Base-by-base conservation (phyloP, 345 rosid genomes). In the Acer saccharum region DNA sequence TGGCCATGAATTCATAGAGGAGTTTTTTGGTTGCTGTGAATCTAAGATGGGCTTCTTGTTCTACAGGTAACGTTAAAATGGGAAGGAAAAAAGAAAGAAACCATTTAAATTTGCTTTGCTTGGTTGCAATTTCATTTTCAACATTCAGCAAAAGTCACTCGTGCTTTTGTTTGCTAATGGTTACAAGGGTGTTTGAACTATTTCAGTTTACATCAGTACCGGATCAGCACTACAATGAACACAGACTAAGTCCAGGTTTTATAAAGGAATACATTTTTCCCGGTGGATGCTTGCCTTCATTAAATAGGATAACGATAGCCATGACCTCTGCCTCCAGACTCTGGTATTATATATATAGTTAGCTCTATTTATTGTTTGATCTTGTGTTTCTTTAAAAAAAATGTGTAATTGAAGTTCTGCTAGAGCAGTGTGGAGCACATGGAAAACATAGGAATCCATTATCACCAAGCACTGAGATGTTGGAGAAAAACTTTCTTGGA, bases 251-350 rank as follows among this genome's bases (percentile, higher is more conserved):
- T 82, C 90, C 98, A 35, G 97, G 89, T 80, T 95, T 95, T 71
- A 89, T 95, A 13, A 95, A 91, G 85, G 98, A 95, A 82, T 93
- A 93, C 71, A 95, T 95, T 60, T 95, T 95, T 79, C 98, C 98
- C 0, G 97, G 98, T 29, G 98, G 88, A 72, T 92, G 95, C 71
- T 83, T 92, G 82, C 97, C 98, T 82, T 89, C 98, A 8, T 78
- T 95, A 70, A 82, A 88, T 6, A 89, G 98, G 75, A 83, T 92
- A 82, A 89, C 97, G 60, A 64, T 93, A 41, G 94, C 95, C 62
- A 95, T 92, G 97, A 80, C 89, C 62, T 79, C 90, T 63, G 68
- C 95, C 18, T 90, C 98, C 6, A 87, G 93, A 80, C 91, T 95
- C 74, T 90, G 98, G 98, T 93, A 85, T 29, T 55, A 32, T 93